Percentiles rank a stretch among this genome's conserved stretches.
These are phyloP conservation scores for Chrysosporium queenslandicum DNA, from an alignment of 2,329 filamentous ascomycete species.

Conservation along the genomic window DNA sequence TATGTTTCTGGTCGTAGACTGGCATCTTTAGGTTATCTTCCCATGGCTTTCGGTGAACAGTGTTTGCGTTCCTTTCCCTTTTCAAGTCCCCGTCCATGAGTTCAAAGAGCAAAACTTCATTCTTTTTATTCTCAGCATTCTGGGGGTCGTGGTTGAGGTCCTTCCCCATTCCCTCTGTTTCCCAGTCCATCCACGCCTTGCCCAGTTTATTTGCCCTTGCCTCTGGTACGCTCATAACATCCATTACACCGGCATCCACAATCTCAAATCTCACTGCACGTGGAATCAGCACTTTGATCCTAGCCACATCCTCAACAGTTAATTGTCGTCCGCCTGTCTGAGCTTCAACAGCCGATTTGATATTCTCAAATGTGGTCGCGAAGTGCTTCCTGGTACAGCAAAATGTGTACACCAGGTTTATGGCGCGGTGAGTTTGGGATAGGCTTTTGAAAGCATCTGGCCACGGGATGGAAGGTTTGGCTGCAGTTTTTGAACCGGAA, in stretches of 20 bases:
- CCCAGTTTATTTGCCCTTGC: slow-evolving; percentile 3
- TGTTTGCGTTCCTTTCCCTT: slow-evolving; percentile 60
- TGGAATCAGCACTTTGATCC: slow-evolving; percentile 68
- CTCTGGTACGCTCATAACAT: slow-evolving; percentile 57
- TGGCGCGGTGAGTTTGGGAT: slow-evolving; percentile 65
- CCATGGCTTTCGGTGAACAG: slow-evolving; percentile 42
- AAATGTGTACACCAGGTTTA: slow-evolving; percentile 92
- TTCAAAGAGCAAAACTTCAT: slow-evolving; percentile 78
- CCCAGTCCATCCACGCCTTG: slow-evolving; percentile 48
- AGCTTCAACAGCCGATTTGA: slow-evolving; percentile 71
- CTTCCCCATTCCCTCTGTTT: slow-evolving; percentile 39
- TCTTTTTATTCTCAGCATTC: slow-evolving; percentile 32
- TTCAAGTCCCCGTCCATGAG: slow-evolving; percentile 88
- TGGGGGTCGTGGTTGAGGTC: slow-evolving; percentile 21
- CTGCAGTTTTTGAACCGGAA: slow-evolving; percentile 16
- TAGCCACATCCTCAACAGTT: slow-evolving; percentile 66
- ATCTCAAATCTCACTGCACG: slow-evolving; percentile 72
- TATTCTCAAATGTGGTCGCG: slow-evolving; percentile 80
- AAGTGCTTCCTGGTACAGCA: slow-evolving; percentile 88
- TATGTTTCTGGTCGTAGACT: slow-evolving; percentile 83
- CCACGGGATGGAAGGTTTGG: slow-evolving; percentile 48
- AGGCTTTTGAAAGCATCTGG: slow-evolving; percentile 63
- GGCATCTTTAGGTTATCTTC: slow-evolving; percentile 84
- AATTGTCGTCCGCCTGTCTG: slow-evolving; percentile 62
- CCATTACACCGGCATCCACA: slow-evolving; percentile 71